phyloP scores from a whole-genome alignment of 2,329 filamentous ascomycete genomes.

The Seiridium cupressi region DNA sequence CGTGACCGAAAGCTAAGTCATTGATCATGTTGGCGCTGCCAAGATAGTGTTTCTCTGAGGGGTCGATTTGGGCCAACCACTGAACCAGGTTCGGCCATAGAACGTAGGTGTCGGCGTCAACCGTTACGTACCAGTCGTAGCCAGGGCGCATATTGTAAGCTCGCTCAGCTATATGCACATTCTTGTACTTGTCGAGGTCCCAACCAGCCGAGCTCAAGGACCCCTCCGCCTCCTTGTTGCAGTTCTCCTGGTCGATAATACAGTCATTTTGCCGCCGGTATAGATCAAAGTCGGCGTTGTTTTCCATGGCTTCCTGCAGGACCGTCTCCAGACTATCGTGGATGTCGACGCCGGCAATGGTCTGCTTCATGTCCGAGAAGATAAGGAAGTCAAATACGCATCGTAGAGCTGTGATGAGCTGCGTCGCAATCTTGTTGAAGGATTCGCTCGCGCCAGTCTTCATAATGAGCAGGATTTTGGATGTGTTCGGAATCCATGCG shows the following conservation, averaged over 20 bases:
- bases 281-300: conserved; percentile 49
- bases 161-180: conserved; percentile 58
- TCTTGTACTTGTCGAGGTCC: conserved; percentile 62
- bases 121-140: conserved; percentile 59
- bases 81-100: conserved; percentile 50
- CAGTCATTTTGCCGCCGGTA: conserved; percentile 45
- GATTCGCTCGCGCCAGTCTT: conserved; percentile 59
- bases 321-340: conserved; percentile 47
- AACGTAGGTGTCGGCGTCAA: conserved; percentile 59
- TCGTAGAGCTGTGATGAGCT: conserved; percentile 52
- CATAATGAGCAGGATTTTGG: conserved; percentile 46
- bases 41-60: conserved; percentile 43
- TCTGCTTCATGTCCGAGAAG: conserved; percentile 55
- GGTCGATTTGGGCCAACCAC: conserved; percentile 45
- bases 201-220: conserved; percentile 36
- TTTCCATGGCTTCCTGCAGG: conserved; percentile 37
- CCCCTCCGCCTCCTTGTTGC: conserved; percentile 31
- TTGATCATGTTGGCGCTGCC: conserved; percentile 46
- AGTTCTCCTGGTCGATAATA: conserved; percentile 41
- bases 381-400: conserved; percentile 55
- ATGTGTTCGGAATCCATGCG: neutral
- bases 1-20: conserved; percentile 49
- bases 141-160: conserved; percentile 46
- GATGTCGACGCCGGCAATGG: conserved; percentile 41
- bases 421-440: conserved; percentile 52